Evolutionary conservation across 2,329 filamentous ascomycete species (phyloP), one percentile per base, ranked within the genome.

Genomic region (Cytospora chrysosperma): DNA sequence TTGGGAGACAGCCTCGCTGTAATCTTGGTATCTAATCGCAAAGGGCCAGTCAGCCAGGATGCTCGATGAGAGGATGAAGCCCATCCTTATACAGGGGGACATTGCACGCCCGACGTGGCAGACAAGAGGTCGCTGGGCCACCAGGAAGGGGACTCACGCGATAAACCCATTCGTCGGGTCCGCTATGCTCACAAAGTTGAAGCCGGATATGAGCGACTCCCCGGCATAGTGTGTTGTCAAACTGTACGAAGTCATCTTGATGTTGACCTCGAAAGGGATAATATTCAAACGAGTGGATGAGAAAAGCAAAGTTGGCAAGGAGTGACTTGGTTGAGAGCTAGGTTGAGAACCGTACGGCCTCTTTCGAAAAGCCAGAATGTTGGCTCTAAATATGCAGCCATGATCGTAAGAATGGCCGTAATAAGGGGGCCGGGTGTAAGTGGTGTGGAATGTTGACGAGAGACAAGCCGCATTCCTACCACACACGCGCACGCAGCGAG

Each of bases 101-200:
- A 24, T 47, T 47, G 43, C n/a, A 47, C 13, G 10, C 10, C 19
- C n/a, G n/a, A 21, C n/a, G 4, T 7, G 4, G 30, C 34, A 27
- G 17, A 24, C 10, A n/a, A 9, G 3, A 8, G 24, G n/a, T 17
- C 27, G 27, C 3, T 12, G 40, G n/a, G 2, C n/a, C 12, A 47
- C n/a, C 12, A 24, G 21, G 4, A 40, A 71, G 57, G 75, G 71
- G 56, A 82, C 82, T 73, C 86, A 92, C 72, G 81, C 75, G 28
- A 92, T 89, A 69, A 84, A 91, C 52, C 89, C 90, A 67, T 87
- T 75, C 13, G 85, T 91, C 1, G 84, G 87, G 69, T 93, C 89
- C 5, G 67, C 57, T 1, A 75, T 77, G 19, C 79, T 78, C 65
- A 80, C 78, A 73, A 83, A 85, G 67, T 75, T 77, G 72, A 85